phyloP scores from a whole-genome alignment of 1,139 yeast genomes.

The Saccharomyces hybrid region DNA sequence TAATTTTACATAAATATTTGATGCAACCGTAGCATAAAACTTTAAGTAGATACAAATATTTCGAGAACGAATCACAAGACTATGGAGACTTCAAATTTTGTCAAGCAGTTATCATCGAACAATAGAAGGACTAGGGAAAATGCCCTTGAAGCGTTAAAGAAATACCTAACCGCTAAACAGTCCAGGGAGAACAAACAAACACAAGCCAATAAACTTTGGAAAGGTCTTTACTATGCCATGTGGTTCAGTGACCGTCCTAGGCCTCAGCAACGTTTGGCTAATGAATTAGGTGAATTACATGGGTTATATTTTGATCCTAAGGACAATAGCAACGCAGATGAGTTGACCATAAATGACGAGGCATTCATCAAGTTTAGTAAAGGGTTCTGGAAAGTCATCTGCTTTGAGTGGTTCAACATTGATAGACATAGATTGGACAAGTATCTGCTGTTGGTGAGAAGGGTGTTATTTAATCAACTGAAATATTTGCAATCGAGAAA shows the following conservation, averaged over 20 bases:
- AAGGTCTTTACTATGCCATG: slow-evolving; percentile 86
- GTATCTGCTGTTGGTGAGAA: slow-evolving; percentile 71
- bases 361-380: slow-evolving; percentile 44
- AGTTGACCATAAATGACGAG: slow-evolving; percentile 33
- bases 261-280: slow-evolving; percentile 83
- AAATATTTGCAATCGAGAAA: slow-evolving; percentile 44
- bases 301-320: slow-evolving; percentile 23
- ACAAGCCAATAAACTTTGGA: slow-evolving; percentile 84
- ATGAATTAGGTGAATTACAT: slow-evolving; percentile 58
- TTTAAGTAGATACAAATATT: neutral
- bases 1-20: neutral
- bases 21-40: neutral
- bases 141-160: slow-evolving; percentile 61
- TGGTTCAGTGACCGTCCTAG: slow-evolving; percentile 94
- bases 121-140: slow-evolving; percentile 46
- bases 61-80: neutral
- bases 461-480: slow-evolving; percentile 62
- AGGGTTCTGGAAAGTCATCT: slow-evolving; percentile 78
- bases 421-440: slow-evolving; percentile 89
- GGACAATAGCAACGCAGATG: slow-evolving; percentile 16
- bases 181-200: slow-evolving; percentile 36
- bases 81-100: slow-evolving; percentile 44
- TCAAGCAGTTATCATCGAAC: slow-evolving; percentile 79
- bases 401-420: slow-evolving; percentile 74
- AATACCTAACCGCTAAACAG: slow-evolving; percentile 43